phyloP scores from a whole-genome alignment of 2,329 filamentous ascomycete species.

The Aspergillus flavus region DNA sequence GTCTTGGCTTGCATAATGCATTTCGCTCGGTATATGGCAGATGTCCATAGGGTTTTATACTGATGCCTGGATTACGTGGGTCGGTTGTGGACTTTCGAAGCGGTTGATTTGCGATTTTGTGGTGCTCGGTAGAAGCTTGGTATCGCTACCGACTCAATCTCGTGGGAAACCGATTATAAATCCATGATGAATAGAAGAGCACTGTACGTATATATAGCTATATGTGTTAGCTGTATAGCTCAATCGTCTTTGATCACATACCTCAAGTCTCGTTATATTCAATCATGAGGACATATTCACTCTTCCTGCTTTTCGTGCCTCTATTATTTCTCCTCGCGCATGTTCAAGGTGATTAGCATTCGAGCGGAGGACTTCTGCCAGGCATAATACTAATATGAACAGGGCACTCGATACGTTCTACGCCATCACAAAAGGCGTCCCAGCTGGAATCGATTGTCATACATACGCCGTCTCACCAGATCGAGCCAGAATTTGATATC shows the following conservation, averaged over 20 bases:
- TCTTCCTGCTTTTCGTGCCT: neutral
- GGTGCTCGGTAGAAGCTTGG: neutral
- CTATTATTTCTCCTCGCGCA: neutral
- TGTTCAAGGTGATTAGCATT: neutral
- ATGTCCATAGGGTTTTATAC: neutral
- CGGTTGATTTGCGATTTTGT: neutral
- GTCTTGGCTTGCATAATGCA: slow-evolving; percentile 1
- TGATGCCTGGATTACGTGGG: neutral
- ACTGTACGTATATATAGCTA: neutral
- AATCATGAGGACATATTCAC: neutral
- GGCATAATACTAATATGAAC: neutral
- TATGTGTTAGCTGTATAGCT: neutral
- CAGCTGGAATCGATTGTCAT: neutral
- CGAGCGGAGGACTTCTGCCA: no score
- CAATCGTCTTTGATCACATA: neutral
- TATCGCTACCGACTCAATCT: neutral
- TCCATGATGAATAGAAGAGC: neutral
- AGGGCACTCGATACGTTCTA: neutral
- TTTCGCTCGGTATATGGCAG: neutral
- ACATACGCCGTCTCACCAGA: neutral
- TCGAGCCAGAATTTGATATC: neutral
- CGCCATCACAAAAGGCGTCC: neutral
- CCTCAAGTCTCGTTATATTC: no score
- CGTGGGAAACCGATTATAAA: neutral
- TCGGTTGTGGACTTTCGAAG: neutral